phyloP scores from a whole-genome alignment of 345 rosid species.

The Fremontodendron californicum region DNA sequence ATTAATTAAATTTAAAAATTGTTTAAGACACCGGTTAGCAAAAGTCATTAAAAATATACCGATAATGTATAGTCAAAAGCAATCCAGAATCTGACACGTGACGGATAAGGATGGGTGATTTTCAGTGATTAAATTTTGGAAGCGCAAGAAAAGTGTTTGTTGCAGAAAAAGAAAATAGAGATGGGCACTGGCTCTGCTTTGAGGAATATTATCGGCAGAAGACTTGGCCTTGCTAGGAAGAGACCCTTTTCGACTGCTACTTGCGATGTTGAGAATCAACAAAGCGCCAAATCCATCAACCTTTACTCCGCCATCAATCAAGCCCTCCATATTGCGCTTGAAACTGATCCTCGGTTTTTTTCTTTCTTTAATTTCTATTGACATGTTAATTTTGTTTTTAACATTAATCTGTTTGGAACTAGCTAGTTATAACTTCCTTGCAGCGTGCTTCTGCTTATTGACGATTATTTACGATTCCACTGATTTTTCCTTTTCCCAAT shows the following conservation, averaged over 20 bases:
- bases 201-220: not conserved
- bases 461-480: not conserved
- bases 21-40: no score
- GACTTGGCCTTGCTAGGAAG: not conserved
- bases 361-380: no score
- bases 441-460: no score
- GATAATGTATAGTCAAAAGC: no score
- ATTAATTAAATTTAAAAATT: no score
- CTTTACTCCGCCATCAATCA: no score
- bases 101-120: not conserved
- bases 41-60: no score
- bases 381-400: no score
- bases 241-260: constrained; percentile 10
- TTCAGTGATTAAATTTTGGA: not conserved
- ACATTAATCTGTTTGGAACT: no score
- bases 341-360: constrained; percentile 46
- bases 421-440: no score
- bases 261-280: not conserved
- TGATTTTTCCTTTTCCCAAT: not conserved
- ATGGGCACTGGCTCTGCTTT: not conserved
- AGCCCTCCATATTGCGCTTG: no score
- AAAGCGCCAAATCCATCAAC: no score
- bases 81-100: not conserved
- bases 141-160: not conserved
- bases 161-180: not conserved